Evolutionary conservation across 1,139 yeast species (phyloP).

Genomic region (Candida albicans): DNA sequence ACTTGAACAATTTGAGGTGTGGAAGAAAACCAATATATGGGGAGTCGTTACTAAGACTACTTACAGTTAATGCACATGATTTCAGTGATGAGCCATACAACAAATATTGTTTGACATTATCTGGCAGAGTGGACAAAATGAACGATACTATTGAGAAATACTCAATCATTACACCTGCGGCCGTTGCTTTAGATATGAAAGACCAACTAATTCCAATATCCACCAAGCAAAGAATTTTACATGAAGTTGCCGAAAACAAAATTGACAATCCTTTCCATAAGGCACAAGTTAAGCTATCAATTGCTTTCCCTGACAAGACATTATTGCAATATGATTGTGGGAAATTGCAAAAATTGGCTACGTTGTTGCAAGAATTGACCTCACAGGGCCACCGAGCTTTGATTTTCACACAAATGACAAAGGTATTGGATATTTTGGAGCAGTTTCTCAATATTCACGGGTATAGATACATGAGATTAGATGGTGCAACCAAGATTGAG

Average conservation of each 20-base stretch:
- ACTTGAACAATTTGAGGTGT: slow-evolving; percentile 66
- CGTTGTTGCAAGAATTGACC: slow-evolving; percentile 70
- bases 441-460: slow-evolving; percentile 95
- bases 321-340: slow-evolving; percentile 96
- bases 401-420: slow-evolving; percentile 98
- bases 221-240: slow-evolving; percentile 30
- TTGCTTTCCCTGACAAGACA: slow-evolving; percentile 95
- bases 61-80: slow-evolving; percentile 16
- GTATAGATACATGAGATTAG: slow-evolving; percentile 88
- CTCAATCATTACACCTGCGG: slow-evolving; percentile 87
- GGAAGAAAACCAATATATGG: slow-evolving; percentile 60
- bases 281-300: slow-evolving; percentile 81
- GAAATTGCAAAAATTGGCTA: slow-evolving; percentile 82
- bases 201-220: slow-evolving; percentile 50
- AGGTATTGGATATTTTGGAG: slow-evolving; percentile 89
- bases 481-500: slow-evolving; percentile 96
- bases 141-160: slow-evolving; percentile 64
- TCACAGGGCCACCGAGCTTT: slow-evolving; percentile 90
- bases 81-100: slow-evolving; percentile 20
- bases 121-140: slow-evolving; percentile 45
- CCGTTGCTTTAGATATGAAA: slow-evolving; percentile 74
- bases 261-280: slow-evolving; percentile 73
- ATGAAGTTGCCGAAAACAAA: slow-evolving; percentile 34
- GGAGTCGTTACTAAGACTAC: slow-evolving; percentile 30
- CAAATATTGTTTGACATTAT: slow-evolving; percentile 30